Conservation (phyloP, 2,329 filamentous ascomycete species). For the Epichloe hybrida region DNA sequence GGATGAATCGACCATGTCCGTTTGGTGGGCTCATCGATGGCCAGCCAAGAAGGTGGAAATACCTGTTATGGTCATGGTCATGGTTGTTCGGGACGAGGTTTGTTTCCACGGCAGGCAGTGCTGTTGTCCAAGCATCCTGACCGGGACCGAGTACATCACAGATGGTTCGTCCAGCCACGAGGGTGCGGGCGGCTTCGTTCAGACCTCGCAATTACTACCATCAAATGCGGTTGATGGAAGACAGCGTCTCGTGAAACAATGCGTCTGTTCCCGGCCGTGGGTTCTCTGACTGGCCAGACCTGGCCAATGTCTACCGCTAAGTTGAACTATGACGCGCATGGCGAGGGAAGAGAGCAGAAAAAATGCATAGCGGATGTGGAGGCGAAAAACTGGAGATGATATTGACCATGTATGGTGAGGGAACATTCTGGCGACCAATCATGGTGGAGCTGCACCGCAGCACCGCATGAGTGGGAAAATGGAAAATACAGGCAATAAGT, state of each 20-base stretch:
- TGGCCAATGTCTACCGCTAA: neutral
- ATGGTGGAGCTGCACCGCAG: neutral
- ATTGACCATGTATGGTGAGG: too few species aligned
- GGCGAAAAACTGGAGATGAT: neutral
- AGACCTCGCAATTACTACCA: neutral
- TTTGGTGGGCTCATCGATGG: too few species aligned
- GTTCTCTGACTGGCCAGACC: neutral
- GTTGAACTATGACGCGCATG: neutral
- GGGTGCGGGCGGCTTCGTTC: neutral
- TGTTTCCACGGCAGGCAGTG: too few species aligned
- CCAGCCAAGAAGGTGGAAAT: too few species aligned
- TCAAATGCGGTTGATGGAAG: too few species aligned
- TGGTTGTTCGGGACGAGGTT: too few species aligned
- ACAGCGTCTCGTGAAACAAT: neutral
- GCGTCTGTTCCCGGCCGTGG: neutral
- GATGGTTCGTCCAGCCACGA: neutral
- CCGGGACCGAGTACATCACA: neutral
- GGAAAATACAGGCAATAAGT: neutral
- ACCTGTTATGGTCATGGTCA: too few species aligned
- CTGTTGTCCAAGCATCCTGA: neutral
- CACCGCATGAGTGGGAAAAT: neutral
- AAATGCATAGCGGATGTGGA: neutral
- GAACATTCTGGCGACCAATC: neutral
- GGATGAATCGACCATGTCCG: too few species aligned
- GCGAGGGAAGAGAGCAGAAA: neutral